Conservation (phyloP, 805 yeast genomes). For the Candida argentea region DNA sequence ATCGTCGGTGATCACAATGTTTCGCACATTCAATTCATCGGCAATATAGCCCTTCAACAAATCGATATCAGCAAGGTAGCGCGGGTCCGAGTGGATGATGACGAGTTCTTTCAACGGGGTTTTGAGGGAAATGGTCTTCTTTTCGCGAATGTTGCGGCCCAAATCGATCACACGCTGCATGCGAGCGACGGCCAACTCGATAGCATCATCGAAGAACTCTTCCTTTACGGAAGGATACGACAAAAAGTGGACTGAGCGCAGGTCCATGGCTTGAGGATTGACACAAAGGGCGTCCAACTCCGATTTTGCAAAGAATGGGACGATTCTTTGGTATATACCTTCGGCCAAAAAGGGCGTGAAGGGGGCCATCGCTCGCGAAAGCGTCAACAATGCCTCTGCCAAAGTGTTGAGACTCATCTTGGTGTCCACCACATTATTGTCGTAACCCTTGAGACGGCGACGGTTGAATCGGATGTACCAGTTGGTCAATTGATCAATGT, state of each 20-base stretch:
- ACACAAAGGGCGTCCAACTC: conserved; percentile 35
- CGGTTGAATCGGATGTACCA: conserved; percentile 99
- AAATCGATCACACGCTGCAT: conserved; percentile 96
- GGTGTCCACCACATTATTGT: conserved; percentile 74
- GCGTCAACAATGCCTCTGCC: conserved; percentile 80
- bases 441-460: conserved; percentile 85
- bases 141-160: conserved; percentile 95
- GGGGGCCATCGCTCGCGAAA: conserved; percentile 96
- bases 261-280: conserved; percentile 41
- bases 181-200: conserved; percentile 82
- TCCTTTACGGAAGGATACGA: conserved; percentile 78
- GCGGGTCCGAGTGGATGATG: conserved; percentile 69
- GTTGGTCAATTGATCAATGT: conserved; percentile 92
- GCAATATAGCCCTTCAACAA: conserved; percentile 67
- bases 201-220: conserved; percentile 70
- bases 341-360: conserved; percentile 96
- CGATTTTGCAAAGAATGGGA: conserved; percentile 48
- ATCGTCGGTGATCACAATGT: conserved; percentile 76
- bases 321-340: conserved; percentile 71
- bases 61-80: conserved; percentile 68
- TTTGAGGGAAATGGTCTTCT: conserved; percentile 86
- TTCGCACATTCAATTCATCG: conserved; percentile 91
- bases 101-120: conserved; percentile 87
- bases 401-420: conserved; percentile 80
- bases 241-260: conserved; percentile 87